Evolutionary conservation across 192 early-diverging fungal species (phyloP), one percentile per base, ranked within the genome.

Genomic region (Backusella psychrophila): DNA sequence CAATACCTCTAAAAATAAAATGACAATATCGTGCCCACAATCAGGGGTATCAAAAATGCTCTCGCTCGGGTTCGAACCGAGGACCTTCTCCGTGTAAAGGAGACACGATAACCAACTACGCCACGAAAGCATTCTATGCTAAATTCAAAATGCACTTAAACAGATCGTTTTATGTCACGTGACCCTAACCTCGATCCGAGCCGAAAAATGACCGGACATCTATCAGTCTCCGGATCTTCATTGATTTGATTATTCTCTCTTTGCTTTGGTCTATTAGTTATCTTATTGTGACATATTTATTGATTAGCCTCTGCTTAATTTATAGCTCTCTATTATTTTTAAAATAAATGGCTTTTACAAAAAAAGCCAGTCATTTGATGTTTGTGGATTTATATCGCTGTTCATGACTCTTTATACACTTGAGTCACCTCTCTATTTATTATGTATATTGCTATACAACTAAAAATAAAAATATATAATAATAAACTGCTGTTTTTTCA

Each of bases 91-190:
- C 53, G 53, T 59, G 53, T 59, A 59, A 59, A 59, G 53, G 8
- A 59, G 53, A 59, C 53, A 9, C 53, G 53, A 59, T 59, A 59
- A 59, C 53, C 53, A 59, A 59, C 53, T 59, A 59, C 53, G 53
- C 53, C 53, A 59, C 53, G 53, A 26, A 26, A 59, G 53, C 53
- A 9, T 23, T 11, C 12, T 0, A 26, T 59, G 0, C 17, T n/a
- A 4, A 23, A 7, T 53, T 7, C 12, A 59, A 26, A 59, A 23
- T 59, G 2, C 23, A 26, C 23, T 59, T 23, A 59, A 11, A 26
- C 9, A 59, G 8, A 9, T 59, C 0, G 0, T 7, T 53, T 49
- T 23, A 9, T 0, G 0, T 59, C 53, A 59, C 53, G 53, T 59
- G 53, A 59, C 0, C 2, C 0, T n/a, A n/a, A n/a, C n/a, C n/a